These are phyloP conservation scores for Buxus sempervirens DNA, from an alignment of 164 flowering plant genomes.

Conservation along the genomic window DNA sequence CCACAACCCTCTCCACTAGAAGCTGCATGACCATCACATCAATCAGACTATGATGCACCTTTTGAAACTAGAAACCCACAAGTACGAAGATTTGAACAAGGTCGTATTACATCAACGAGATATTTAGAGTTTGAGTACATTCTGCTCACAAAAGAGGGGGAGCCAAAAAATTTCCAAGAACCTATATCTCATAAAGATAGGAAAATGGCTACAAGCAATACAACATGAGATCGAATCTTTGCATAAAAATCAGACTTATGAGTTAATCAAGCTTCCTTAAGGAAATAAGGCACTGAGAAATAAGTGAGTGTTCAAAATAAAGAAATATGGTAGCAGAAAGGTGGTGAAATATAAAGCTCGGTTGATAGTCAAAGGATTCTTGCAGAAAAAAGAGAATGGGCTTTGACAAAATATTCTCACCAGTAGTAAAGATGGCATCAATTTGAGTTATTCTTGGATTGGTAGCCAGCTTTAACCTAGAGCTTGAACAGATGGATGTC, in stretches of 20 bases:
- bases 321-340: not conserved
- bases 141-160: constrained; percentile 11
- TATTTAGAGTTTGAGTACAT: constrained; percentile 4
- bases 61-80: no score
- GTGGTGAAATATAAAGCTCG: not conserved
- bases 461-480: not conserved
- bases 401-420: not conserved
- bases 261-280: not conserved
- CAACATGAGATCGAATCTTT: constrained; percentile 3
- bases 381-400: not conserved
- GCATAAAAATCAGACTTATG: constrained; percentile 3
- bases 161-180: constrained; percentile 10
- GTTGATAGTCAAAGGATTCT: not conserved
- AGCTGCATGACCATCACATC: no score
- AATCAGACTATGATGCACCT: no score
- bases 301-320: not conserved
- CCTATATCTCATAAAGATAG: not conserved
- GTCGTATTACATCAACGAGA: not conserved
- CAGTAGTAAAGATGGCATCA: not conserved
- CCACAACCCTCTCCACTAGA: not conserved
- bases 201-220: not conserved
- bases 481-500: constrained; percentile 1
- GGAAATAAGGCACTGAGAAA: not conserved
- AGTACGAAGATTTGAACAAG: constrained; percentile 10
- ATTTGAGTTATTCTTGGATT: not conserved